A percentile compares a stretch with the other conserved stretches of the same genome.
These are phyloP conservation scores for Acorus gramineus DNA, from an alignment of 106 monocot species.

Conservation along the genomic window DNA sequence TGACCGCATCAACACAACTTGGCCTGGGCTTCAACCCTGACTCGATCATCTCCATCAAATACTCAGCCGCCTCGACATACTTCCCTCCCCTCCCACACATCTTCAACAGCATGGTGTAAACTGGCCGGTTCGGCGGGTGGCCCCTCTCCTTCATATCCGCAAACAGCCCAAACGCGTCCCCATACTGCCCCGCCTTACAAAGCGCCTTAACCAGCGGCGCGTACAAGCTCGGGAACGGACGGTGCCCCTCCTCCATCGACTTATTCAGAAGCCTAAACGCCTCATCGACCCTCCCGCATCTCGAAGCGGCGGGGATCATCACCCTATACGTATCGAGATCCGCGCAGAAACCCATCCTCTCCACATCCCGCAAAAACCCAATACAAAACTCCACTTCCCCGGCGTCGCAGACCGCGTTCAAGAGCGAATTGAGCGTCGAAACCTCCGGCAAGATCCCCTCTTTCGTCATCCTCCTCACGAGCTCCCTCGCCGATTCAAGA, in stretches of 20 bases:
- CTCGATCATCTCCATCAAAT: constrained; percentile 84
- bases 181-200: constrained; percentile 69
- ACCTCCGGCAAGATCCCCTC: constrained; percentile 84
- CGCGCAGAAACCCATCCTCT: constrained; percentile 47
- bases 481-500: constrained; percentile 67
- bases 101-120: constrained; percentile 90
- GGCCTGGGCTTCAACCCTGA: constrained; percentile 62
- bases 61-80: constrained; percentile 72
- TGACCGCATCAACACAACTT: constrained; percentile 70
- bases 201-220: constrained; percentile 76
- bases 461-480: constrained; percentile 73
- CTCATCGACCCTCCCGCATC: constrained; percentile 59
- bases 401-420: constrained; percentile 50
- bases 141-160: constrained; percentile 70
- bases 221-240: constrained; percentile 84
- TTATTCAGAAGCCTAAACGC: constrained; percentile 55
- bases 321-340: constrained; percentile 82
- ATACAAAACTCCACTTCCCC: constrained; percentile 63
- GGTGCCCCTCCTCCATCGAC: constrained; percentile 61
- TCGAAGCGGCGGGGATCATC: constrained; percentile 65
- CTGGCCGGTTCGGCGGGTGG: constrained; percentile 77
- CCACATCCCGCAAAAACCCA: constrained; percentile 42
- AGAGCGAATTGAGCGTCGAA: constrained; percentile 61
- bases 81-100: constrained; percentile 88
- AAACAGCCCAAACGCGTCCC: constrained; percentile 72